Base-by-base conservation (phyloP, 2,329 filamentous ascomycete species). In the Trichoderma atroviride region DNA sequence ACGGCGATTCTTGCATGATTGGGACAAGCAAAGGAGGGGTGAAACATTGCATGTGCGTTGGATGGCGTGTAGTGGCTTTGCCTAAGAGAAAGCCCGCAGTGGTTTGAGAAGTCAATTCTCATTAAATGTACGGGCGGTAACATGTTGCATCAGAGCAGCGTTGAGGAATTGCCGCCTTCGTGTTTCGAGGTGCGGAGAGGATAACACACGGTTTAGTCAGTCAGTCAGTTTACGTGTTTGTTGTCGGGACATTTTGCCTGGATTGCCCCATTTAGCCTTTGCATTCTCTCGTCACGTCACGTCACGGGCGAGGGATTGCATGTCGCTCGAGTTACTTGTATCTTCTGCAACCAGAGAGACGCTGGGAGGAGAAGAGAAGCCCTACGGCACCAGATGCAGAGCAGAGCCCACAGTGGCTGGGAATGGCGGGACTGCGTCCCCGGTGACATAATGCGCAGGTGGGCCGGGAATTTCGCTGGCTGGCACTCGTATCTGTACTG, bases 361-460 rank as follows among this genome's bases (percentile, higher is more conserved):
- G 24, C 33, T 14, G 33, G 13, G 33, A 35, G 14, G 33, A 35
- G 4, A 27, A 55, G 6, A 50, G 47, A 50, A 24, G 47, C 47
- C 47, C 47, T 50, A 24, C 47, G 22, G 50, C n/a, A 53, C 22
- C n/a, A 53, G 50, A 53, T 24, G 50, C n/a, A 53, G 47, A 10
- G 50, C 43, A 55, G 55, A 57, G 29, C 10, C 55, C 55, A 57
- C 55, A 57, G 55, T 57, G 55, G 55, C 55, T 33, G 29, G 29
- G 55, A 33, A 33, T 33, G 47, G 22, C 22, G 47, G 55, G 24
- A 35, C 55, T 13, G 29, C 9, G 31, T 19, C 55, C 55, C 19
- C 27, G 50, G 52, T 64, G 59, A 62, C 59, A 62, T 62, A 35
- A 62, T 62, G 59, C 27, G n/a, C 43, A 24, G 19, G 47, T 50